Evolutionary conservation across 2,329 filamentous ascomycete genomes (phyloP).

Genomic region (Aspergillus sp.): DNA sequence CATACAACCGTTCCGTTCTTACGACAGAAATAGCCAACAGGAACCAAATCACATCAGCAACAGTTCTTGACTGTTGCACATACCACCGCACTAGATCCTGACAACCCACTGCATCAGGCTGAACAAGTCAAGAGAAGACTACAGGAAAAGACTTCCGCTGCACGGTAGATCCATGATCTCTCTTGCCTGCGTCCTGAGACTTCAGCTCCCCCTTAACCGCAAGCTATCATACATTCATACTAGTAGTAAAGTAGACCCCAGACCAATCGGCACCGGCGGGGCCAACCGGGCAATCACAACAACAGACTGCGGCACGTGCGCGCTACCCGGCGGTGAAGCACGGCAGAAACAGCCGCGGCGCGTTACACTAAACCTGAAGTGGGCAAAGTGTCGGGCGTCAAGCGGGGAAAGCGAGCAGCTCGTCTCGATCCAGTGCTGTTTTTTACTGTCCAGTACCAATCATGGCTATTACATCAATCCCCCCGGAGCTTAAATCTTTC

Average conservation of each 20-base stretch:
- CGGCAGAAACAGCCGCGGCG: conserved; percentile 8
- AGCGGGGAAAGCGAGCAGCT: neutral
- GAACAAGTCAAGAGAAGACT: neutral
- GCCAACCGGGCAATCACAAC: conserved; percentile 10
- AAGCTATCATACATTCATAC: too few relatives aligned
- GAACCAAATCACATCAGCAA: neutral
- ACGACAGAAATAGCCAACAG: neutral
- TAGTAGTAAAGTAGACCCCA: neutral
- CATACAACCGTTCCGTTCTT: too few relatives aligned
- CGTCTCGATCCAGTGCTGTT: neutral
- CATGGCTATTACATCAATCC: conserved; percentile 3
- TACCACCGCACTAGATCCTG: neutral
- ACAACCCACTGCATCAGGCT: neutral
- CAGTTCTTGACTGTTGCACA: neutral
- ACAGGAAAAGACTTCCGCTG: neutral
- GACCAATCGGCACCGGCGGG: conserved; percentile 1
- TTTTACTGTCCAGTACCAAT: neutral
- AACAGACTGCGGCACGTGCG: conserved; percentile 13
- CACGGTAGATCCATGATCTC: neutral
- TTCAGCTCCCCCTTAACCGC: too few relatives aligned
- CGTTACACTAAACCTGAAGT: neutral
- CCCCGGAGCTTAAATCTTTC: neutral
- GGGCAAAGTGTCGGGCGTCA: conserved; percentile 1
- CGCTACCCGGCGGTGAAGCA: conserved; percentile 2
- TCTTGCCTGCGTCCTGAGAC: too few relatives aligned